Percentiles rank a stretch among this genome's conserved stretches.
phyloP scores from a whole-genome alignment of 768 basidiomycete genomes.

The Phaeolepiota aurea region DNA sequence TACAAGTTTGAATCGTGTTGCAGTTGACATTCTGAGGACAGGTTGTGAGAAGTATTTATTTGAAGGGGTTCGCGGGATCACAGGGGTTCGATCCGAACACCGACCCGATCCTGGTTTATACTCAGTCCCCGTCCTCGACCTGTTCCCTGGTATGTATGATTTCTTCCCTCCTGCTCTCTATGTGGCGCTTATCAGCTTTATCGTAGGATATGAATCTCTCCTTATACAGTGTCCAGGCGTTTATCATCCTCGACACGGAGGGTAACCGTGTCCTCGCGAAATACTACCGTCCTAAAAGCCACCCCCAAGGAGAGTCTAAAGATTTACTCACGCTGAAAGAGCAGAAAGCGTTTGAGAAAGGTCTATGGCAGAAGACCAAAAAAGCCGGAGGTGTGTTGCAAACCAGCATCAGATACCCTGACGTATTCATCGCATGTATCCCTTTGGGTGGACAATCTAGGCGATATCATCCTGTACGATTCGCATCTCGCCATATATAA shows the following conservation, averaged over 20 bases:
- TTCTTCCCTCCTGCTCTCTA: too few species aligned
- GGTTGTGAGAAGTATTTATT: conserved; percentile 1
- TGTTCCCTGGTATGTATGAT: too few species aligned
- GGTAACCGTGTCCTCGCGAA: conserved; percentile 93
- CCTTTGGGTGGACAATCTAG: conserved; percentile 26
- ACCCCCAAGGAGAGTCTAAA: conserved; percentile 55
- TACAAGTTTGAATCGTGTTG: conserved; percentile 40
- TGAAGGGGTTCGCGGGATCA: too few species aligned
- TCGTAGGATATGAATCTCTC: conserved; percentile 90
- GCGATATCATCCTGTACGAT: conserved; percentile 91
- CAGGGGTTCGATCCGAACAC: conserved; percentile 11
- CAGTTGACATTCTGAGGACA: too few species aligned
- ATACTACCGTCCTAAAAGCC: conserved; percentile 78
- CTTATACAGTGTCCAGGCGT: conserved; percentile 79
- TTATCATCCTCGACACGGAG: conserved; percentile 91
- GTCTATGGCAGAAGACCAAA: conserved; percentile 91
- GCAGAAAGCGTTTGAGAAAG: conserved; percentile 93
- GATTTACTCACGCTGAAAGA: conserved; percentile 73
- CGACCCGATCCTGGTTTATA: conserved; percentile 8
- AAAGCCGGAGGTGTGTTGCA: conserved; percentile 71
- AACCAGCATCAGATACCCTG: neutral
- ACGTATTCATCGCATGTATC: neutral
- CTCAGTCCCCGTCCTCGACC: too few species aligned
- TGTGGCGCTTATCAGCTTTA: too few species aligned
- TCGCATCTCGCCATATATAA: conserved; percentile 89